Evolutionary conservation across 1,284 basidiomycete genomes (phyloP), one percentile per base, ranked within the genome.

Genomic region (Sporisorium iseilematis-ciliati): DNA sequence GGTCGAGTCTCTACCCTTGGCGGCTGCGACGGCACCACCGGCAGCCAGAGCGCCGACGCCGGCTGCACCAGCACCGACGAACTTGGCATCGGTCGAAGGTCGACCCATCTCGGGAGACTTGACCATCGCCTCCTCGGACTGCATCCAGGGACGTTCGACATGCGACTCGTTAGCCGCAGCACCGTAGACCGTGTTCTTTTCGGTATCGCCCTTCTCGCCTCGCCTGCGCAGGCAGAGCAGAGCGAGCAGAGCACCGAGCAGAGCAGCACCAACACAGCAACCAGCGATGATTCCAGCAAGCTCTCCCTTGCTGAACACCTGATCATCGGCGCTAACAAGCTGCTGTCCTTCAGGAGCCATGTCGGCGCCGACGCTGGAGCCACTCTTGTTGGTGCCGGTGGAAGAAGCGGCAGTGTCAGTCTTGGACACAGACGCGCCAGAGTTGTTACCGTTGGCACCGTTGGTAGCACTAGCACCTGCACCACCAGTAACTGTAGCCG

Each of bases 201-300:
- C 62, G 14, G 59, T 42, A 40, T 79, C 78, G 45, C 21, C 41
- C 45, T 66, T 63, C 20, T 67, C 57, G 29, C 65, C 51, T 21
- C 77, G 64, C 25, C 58, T 46, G 45, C 72, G 66, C 54, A 75
- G 61, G 68, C 65, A 52, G 64, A 77, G 70, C 5, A 71, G 50
- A 29, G 68, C 74, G 42, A 75, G 46, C 11, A 82, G 57, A 4
- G 74, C 76, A 57, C 78, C 80, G 29, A 82, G 65, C 21, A 82
- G 53, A 6, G 75, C 60, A 29, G 78, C 81, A 46, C 80, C 81
- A 2, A 79, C 57, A 52, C 76, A 64, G 57, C 61, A 74, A 20
- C 81, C 80, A 11, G 74, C 71, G 43, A 82, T 64, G 49, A 82
- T 74, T 20, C 81, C 81, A 16, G 81, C 80, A 7, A 81, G 65